These are phyloP conservation scores for Calendula officinalis DNA, from an alignment of 129 eudicot species.

Conservation along the genomic window DNA sequence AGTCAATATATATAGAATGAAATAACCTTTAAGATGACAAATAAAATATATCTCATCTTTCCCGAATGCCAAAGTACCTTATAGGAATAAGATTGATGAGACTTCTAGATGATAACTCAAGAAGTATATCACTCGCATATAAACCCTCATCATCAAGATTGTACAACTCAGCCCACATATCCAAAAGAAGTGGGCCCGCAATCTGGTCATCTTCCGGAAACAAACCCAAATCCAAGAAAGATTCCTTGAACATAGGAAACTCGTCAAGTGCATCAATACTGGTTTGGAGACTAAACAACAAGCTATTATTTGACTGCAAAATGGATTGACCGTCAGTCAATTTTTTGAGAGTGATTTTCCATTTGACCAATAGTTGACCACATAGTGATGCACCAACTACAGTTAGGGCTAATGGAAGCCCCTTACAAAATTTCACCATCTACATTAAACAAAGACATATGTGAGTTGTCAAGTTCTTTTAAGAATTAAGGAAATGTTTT, in stretches of 20 bases:
- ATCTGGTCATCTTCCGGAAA: slow-evolving; percentile 46
- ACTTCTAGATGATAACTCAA: slow-evolving; percentile 27
- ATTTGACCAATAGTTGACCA: slow-evolving; percentile 23
- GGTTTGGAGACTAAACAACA: slow-evolving; percentile 30
- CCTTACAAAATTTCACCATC: slow-evolving; percentile 45
- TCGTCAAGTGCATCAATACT: slow-evolving; percentile 41
- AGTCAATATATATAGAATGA: background rate
- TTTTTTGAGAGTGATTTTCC: slow-evolving; percentile 27
- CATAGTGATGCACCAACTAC: slow-evolving; percentile 43
- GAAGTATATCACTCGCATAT: slow-evolving; percentile 27
- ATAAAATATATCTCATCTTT: background rate
- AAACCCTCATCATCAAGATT: slow-evolving; percentile 38
- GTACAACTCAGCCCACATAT: slow-evolving; percentile 42
- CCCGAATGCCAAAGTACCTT: slow-evolving; percentile 5
- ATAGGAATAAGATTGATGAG: slow-evolving; percentile 26
- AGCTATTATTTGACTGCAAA: slow-evolving; percentile 23
- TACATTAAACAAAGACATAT: slow-evolving; percentile 5
- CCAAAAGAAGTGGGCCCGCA: slow-evolving; percentile 35
- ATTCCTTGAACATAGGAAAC: slow-evolving; percentile 17
- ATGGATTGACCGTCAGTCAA: slow-evolving; percentile 35
- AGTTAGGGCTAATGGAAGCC: slow-evolving; percentile 48
- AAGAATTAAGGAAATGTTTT: background rate
- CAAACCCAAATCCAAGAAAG: slow-evolving; percentile 40
- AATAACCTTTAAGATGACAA: slow-evolving; percentile 8
- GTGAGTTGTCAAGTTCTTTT: background rate